phyloP scores from a whole-genome alignment of 257 asterid species.

The Primulina tabacum region DNA sequence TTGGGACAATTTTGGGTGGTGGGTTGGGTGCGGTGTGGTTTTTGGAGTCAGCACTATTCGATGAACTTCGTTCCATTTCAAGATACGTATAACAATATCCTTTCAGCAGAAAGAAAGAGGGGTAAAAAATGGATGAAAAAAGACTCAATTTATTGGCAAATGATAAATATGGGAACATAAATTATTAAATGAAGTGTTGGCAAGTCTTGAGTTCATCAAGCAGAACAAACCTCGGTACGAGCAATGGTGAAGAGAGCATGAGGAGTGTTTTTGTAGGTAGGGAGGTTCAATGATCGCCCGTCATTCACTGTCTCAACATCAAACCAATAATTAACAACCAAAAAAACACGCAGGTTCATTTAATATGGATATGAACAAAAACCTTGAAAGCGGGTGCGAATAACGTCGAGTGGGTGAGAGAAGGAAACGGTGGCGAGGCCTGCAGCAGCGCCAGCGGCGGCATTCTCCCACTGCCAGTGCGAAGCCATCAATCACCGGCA shows the following conservation, averaged over 20 bases:
- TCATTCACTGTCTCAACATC: conserved; percentile 55
- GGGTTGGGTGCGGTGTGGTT: conserved; percentile 2
- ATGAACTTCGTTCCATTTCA: neutral
- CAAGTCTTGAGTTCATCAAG: conserved; percentile 11
- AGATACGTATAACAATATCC: neutral
- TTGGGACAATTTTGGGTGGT: neutral
- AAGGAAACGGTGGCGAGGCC: conserved; percentile 82
- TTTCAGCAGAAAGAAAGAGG: neutral
- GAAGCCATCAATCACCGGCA: conserved; percentile 51
- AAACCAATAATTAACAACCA: conserved; percentile 6
- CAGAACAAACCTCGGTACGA: conserved; percentile 71
- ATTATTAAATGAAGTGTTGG: conserved; percentile 6
- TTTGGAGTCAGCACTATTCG: neutral
- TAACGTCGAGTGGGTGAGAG: conserved; percentile 91
- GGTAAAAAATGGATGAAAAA: neutral
- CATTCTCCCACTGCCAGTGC: conserved; percentile 93
- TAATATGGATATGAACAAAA: too few species aligned
- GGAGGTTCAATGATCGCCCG: conserved; percentile 60
- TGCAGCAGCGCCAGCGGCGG: conserved; percentile 86
- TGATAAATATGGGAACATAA: neutral
- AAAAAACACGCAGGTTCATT: neutral
- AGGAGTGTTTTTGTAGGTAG: conserved; percentile 74
- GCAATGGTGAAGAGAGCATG: conserved; percentile 85
- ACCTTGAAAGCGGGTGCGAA: conserved; percentile 97
- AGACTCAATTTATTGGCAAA: neutral